phyloP scores from a whole-genome alignment of 495 filamentous ascomycete species.

The Tuber brumale region DNA sequence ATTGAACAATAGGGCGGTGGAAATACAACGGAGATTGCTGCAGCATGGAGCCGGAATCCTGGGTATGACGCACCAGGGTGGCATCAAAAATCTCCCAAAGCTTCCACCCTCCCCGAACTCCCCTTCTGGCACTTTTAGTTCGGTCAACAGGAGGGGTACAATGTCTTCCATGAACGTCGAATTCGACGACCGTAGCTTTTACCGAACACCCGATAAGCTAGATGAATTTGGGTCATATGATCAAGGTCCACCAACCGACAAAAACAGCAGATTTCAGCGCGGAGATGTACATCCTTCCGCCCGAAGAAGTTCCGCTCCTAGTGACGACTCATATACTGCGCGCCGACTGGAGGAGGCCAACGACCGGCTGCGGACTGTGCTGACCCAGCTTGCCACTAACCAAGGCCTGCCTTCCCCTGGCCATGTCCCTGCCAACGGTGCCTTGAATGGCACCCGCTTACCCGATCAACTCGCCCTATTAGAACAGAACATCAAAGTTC shows the following conservation, averaged over 20 bases:
- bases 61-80: constrained; percentile 64
- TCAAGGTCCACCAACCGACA: constrained; percentile 47
- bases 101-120: constrained; percentile 22
- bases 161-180: constrained; percentile 29
- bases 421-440: constrained; percentile 44
- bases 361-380: constrained; percentile 51
- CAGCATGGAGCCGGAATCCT: constrained; percentile 87
- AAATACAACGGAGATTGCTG: constrained; percentile 65
- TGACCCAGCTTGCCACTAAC: constrained; percentile 46
- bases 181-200: constrained; percentile 77
- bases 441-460: constrained; percentile 41
- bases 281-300: constrained; percentile 28
- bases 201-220: constrained; percentile 61
- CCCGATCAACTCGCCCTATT: constrained; percentile 54
- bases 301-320: constrained; percentile 40
- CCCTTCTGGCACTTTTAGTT: constrained; percentile 31
- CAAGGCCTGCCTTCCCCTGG: constrained; percentile 50
- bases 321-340: constrained; percentile 55
- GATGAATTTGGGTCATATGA: constrained; percentile 51
- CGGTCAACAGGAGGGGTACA: constrained; percentile 28
- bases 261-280: constrained; percentile 41
- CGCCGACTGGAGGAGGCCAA: constrained; percentile 67
- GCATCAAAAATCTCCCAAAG: constrained; percentile 20
- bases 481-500: constrained; percentile 44
- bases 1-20: constrained; percentile 64